These are phyloP conservation scores for Phycomyces blakesleeanus DNA, from an alignment of 192 early-diverging fungal genomes.

Conservation along the genomic window DNA sequence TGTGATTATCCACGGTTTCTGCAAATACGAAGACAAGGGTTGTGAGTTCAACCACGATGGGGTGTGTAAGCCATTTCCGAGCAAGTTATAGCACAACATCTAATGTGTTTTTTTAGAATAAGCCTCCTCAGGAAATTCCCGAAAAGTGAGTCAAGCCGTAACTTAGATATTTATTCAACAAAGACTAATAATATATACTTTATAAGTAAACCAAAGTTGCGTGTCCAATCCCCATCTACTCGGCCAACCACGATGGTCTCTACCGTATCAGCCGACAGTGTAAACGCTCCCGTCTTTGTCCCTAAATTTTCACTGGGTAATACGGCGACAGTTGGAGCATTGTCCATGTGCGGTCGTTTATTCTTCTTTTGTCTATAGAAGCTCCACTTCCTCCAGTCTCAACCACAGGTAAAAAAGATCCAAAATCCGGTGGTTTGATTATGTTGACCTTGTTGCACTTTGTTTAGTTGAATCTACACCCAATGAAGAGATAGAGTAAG, in stretches of 20 bases:
- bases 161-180: not conserved
- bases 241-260: constrained; percentile 27
- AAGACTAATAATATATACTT: not conserved
- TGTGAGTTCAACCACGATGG: constrained; percentile 81
- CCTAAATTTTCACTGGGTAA: constrained; percentile 41
- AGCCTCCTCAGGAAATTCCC: constrained; percentile 15
- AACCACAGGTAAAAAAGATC: too few species aligned
- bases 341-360: not conserved
- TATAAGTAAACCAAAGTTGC: constrained; percentile 12
- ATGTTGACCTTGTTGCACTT: too few species aligned
- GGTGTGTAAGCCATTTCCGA: constrained; percentile 37
- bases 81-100: not conserved
- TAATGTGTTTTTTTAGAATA: constrained; percentile 12
- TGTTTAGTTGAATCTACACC: too few species aligned
- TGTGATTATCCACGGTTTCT: constrained; percentile 79
- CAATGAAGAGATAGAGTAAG: too few species aligned
- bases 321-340: too few species aligned
- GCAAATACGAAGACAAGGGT: constrained; percentile 78
- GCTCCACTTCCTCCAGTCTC: too few species aligned
- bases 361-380: not conserved
- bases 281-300: constrained; percentile 57
- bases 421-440: too few species aligned
- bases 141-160: constrained; percentile 17
- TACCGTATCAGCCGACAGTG: constrained; percentile 46
- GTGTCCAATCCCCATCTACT: constrained; percentile 17